Percentiles rank a stretch among this genome's conserved stretches.
Conservation (phyloP, 768 basidiomycete species). For the Lyophyllum decastes region DNA sequence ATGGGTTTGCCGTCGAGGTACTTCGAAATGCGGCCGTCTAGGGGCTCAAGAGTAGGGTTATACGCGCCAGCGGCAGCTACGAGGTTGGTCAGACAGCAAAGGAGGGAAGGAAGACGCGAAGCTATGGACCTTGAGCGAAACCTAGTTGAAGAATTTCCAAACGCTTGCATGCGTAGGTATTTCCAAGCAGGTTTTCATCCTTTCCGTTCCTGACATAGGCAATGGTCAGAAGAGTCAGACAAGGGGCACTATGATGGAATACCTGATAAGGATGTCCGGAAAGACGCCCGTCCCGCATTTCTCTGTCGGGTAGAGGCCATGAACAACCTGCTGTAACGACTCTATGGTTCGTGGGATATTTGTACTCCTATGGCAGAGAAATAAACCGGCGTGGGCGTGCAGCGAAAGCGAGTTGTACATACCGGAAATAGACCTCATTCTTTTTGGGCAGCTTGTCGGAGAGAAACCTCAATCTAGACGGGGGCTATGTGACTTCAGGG, state of each 20-base stretch:
- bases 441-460: constrained; percentile 49
- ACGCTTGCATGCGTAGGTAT: constrained; percentile 67
- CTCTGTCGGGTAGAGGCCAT: constrained; percentile 65
- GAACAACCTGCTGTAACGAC: constrained; percentile 70
- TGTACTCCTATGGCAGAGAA: constrained; percentile 50
- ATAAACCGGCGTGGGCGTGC: not conserved
- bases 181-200: constrained; percentile 74
- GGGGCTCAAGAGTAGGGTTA: constrained; percentile 58
- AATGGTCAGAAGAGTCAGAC: not conserved
- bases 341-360: constrained; percentile 80
- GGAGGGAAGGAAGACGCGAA: not conserved
- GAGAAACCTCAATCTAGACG: constrained; percentile 61
- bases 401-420: not conserved
- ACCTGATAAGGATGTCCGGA: constrained; percentile 62
- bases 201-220: constrained; percentile 52
- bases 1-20: constrained; percentile 70
- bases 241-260: not conserved
- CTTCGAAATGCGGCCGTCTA: constrained; percentile 69
- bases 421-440: constrained; percentile 62
- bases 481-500: not conserved
- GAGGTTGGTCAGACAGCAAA: not conserved
- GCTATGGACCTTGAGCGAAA: constrained; percentile 60
- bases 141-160: constrained; percentile 61
- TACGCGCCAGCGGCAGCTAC: constrained; percentile 65
- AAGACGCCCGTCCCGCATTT: constrained; percentile 45